Percentiles rank a stretch among this genome's conserved stretches.
These are phyloP conservation scores for Arthrobotrys musiformis DNA, from an alignment of 2,329 filamentous ascomycete genomes.

Conservation along the genomic window DNA sequence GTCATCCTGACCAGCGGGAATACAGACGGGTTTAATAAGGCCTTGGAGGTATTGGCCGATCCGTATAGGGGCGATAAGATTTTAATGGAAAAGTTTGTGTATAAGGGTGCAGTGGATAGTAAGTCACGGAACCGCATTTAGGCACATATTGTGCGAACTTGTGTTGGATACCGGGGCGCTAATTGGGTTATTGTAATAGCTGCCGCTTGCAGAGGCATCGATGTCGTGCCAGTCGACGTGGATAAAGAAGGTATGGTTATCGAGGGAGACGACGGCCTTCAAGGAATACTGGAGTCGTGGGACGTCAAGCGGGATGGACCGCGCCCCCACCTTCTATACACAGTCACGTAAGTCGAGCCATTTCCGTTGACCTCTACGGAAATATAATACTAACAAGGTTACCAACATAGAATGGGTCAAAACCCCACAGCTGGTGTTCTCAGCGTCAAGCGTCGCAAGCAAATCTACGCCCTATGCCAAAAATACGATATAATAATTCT, in stretches of 20 bases:
- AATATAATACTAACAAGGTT: not conserved
- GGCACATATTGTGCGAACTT: not conserved
- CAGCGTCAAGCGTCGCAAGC: constrained; percentile 76
- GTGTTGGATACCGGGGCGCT: not conserved
- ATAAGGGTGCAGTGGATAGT: constrained; percentile 77
- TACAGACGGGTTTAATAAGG: constrained; percentile 86
- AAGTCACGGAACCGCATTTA: not conserved
- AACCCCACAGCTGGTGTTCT: constrained; percentile 85
- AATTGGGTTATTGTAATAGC: constrained; percentile 60
- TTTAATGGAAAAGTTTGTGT: constrained; percentile 82
- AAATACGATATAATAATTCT: constrained; percentile 89
- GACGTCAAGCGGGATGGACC: constrained; percentile 74
- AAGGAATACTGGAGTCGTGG: constrained; percentile 85
- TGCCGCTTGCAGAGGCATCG: constrained; percentile 74
- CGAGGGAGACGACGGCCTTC: constrained; percentile 76
- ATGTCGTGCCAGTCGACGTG: constrained; percentile 77
- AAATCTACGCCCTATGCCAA: constrained; percentile 82
- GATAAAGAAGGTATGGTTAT: constrained; percentile 84
- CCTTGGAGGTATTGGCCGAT: constrained; percentile 78
- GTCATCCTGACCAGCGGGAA: constrained; percentile 82
- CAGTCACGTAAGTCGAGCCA: constrained; percentile 70
- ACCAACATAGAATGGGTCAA: constrained; percentile 73
- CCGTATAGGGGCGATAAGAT: constrained; percentile 77
- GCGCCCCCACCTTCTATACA: constrained; percentile 86
- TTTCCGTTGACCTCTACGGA: not conserved